Evolutionary conservation across 75 land plant genomes (phyloP), one percentile per base, ranked within the genome.

Genomic region (Selaginella tamariscina): DNA sequence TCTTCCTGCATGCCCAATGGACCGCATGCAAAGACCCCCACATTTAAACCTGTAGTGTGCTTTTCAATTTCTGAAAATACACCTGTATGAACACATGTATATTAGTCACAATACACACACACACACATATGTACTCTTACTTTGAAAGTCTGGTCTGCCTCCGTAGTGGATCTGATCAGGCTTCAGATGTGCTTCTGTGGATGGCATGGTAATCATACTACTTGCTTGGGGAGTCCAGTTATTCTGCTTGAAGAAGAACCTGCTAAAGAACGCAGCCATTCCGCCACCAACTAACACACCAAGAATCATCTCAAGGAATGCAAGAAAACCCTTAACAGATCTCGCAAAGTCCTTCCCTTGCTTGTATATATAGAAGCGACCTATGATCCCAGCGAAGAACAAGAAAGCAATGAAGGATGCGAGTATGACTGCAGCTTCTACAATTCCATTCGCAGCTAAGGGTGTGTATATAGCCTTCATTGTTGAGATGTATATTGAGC

Each of bases 21-120:
- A 24, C 95, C 95, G 54, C 86, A 89, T 0, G 87, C 82, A 21
- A 89, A 70, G 0, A 89, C 88, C 21, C 95, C 95, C 2, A 81
- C 77, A 70, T 89, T 80, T 26, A 71, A 82, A 54, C 67, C 31
- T 5, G 75, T 81, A 76, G 74, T 73, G 1, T 55, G 2, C 21
- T 76, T 57, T 0, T 76, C 69, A 27, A 81, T 57, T 8, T 65
- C 68, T 5, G 32, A 74, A 62, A 89, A 87, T 5, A 86, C 76
- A 20, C 68, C 95, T 89, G 79, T 74, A 56, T 27, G 39, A 32
- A 31, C 24, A 72, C 1, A n/a, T 8, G 8, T 59, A 59, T 5
- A 59, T 59, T 59, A 23, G 27, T 9, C 21, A 59, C 2, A 59
- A 23, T 20, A 20, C 11, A 49, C 20, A 11, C 54, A 49, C n/a